Base-by-base conservation (phyloP, 2,329 filamentous ascomycete species). In the Aureobasidium namibiae region DNA sequence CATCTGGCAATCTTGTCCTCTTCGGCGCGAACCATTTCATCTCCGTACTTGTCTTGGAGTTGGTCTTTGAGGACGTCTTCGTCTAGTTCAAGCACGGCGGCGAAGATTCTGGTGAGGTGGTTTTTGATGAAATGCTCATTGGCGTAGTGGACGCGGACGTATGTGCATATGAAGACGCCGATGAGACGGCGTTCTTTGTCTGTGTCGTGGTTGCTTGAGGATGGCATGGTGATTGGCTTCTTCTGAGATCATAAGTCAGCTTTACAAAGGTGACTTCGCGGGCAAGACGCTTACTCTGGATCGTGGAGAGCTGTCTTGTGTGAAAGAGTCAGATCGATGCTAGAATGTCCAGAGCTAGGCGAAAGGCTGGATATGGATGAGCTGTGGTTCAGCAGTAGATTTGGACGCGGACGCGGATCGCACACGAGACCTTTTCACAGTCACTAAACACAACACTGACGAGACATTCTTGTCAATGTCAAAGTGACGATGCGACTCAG, bases 171-270 rank as follows among this genome's bases (percentile, higher is more conserved):
- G 56, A 24, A 58, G 44, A 46, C 10, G 18, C 23, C 16, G 9
- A 58, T 38, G 24, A 58, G 2, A 10, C 39, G 23, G 24, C 42
- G 56, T 8, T 58, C 56, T 34, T 58, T 48, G 23, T 36, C 36
- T 34, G 56, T 49, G 34, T 58, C 26, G 56, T 50, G 56, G 34
- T 42, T 23, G 44, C 44, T 49, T 33, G 56, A 58, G 44, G 56
- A 58, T 18, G 56, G 44, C 56, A 58, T 58, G 44, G 2, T 26
- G 21, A 5, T 31, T 56, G 10, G 31, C 4, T 29, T 29, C 36
- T 31, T 16, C 36, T 34, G 18, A 11, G 18, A 4, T 16, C 9
- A 10, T 5, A 18, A 18, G 1, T 46, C 44, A 46, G 24, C n/a
- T 18, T 21, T 18, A 26, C 18, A 2, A 18, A 13, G 10, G 5